Base-by-base conservation (phyloP, 78 protist genomes). In the Cyanophora paradoxa region DNA sequence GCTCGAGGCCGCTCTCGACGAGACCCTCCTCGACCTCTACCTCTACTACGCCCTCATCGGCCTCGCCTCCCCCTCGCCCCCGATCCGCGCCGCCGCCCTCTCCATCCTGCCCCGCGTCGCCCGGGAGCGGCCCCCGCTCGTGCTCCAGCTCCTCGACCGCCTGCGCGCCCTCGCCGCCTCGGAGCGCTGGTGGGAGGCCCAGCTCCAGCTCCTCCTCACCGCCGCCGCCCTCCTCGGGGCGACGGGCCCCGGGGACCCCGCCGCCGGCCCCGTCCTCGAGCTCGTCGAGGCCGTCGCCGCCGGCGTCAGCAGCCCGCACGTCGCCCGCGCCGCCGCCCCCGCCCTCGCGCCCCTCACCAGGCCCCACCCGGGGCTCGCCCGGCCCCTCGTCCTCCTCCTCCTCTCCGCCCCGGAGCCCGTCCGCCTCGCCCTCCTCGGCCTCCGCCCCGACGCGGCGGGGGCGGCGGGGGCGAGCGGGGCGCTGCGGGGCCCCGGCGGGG, bases 1-100 rank as follows among this genome's bases (percentile, higher is more conserved):
- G 24, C 56, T 72, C 17, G 77, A 72, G 59, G 5, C 5, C 42
- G 30, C 7, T 8, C 5, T 20, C 41, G 1, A 16, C 42, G 79
- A 62, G 14, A 64, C 61, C 36, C 79, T 74, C 13, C 48, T 74
- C 65, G 72, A 74, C 64, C 79, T 74, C n/a, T 74, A 64, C 50
- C 17, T 63, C 4, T 74, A 74, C 64, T 74, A 74, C 52, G 61
- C 56, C 31, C 22, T 50, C 66, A 33, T 59, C 30, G 72, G 72
- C 28, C 61, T 74, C 44, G 48, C 22, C 20, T 26, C 11, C 65
- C 66, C 52, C 28, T 42, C 72, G 4, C 24, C 54, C 16, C 36
- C 31, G n/a, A 39, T 63, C 24, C 72, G 72, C 33, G 2, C 65
- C 1, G 44, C 65, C 19, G 57, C 44, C 39, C 39, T 68, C 44